Evolutionary conservation across 768 basidiomycete genomes (phyloP).

Genomic region (Pleurotus platypus): DNA sequence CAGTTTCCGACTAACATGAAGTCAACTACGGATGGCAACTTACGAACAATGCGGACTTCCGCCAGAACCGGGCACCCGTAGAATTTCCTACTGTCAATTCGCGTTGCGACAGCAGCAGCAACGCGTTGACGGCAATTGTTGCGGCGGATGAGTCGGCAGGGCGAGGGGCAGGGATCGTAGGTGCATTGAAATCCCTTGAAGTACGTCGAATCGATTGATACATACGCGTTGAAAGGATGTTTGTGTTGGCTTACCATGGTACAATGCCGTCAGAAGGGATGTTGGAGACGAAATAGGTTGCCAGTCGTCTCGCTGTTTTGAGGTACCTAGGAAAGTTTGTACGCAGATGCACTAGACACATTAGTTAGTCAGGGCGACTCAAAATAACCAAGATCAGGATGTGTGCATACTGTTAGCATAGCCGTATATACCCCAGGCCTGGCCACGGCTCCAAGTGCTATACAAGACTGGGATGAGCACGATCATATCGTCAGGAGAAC

Average conservation of each 20-base stretch:
- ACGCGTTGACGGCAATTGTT: constrained; percentile 54
- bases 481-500: too few relatives aligned
- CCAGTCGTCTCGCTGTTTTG: constrained; percentile 52
- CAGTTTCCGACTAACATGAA: not conserved
- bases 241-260: constrained; percentile 48
- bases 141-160: constrained; percentile 72
- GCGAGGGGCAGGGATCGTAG: constrained; percentile 45
- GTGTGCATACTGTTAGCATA: constrained; percentile 59
- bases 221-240: not conserved
- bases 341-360: constrained; percentile 50
- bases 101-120: constrained; percentile 52
- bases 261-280: constrained; percentile 59
- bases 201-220: not conserved
- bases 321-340: constrained; percentile 51
- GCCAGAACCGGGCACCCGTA: constrained; percentile 33
- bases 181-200: constrained; percentile 67
- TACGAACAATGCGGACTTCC: constrained; percentile 47
- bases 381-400: not conserved
- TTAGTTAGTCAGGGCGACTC: not conserved
- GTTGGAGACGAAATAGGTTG: constrained; percentile 54
- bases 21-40: constrained; percentile 5
- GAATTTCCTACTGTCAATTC: constrained; percentile 28
- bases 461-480: too few relatives aligned
- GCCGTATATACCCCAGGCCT: constrained; percentile 70
- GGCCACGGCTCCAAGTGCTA: constrained; percentile 74